Conservation (phyloP, 2,329 filamentous ascomycete genomes). For the Venturia oleaginea region DNA sequence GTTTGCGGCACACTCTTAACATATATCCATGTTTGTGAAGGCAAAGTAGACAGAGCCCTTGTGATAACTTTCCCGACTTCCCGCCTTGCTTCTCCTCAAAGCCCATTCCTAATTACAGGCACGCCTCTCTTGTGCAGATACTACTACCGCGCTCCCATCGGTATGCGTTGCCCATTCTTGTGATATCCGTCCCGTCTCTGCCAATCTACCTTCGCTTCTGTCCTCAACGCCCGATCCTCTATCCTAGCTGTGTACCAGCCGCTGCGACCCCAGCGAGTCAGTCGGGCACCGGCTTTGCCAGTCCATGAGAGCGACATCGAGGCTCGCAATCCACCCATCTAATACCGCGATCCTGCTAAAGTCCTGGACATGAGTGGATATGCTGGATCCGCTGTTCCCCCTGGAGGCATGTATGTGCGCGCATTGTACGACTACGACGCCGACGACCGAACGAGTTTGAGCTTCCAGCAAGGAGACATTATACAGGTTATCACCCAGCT, state of each 20-base stretch:
- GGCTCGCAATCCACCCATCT: neutral
- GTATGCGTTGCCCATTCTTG: neutral
- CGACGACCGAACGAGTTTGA: slow-evolving; percentile 92
- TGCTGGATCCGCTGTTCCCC: slow-evolving; percentile 40
- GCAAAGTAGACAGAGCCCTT: neutral
- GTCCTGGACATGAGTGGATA: slow-evolving; percentile 39
- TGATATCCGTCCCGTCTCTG: neutral
- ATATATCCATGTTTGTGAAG: neutral
- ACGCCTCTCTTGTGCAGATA: neutral
- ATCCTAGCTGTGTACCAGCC: neutral
- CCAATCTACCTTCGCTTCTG: neutral
- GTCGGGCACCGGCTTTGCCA: neutral
- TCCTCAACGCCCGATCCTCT: neutral
- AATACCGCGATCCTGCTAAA: neutral
- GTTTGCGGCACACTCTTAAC: neutral
- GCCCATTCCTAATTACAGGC: neutral
- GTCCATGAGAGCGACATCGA: neutral
- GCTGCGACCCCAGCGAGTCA: neutral
- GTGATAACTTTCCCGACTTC: neutral
- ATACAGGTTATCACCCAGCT: slow-evolving; percentile 98
- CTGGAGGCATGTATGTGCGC: slow-evolving; percentile 70
- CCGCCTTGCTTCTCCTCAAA: neutral
- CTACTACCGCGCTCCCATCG: neutral
- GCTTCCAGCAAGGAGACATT: slow-evolving; percentile 92
- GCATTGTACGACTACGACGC: slow-evolving; percentile 97